Evolutionary conservation across 1,284 basidiomycete genomes (phyloP), one percentile per base, ranked within the genome.

Genomic region (Ceratobasidium sp.): DNA sequence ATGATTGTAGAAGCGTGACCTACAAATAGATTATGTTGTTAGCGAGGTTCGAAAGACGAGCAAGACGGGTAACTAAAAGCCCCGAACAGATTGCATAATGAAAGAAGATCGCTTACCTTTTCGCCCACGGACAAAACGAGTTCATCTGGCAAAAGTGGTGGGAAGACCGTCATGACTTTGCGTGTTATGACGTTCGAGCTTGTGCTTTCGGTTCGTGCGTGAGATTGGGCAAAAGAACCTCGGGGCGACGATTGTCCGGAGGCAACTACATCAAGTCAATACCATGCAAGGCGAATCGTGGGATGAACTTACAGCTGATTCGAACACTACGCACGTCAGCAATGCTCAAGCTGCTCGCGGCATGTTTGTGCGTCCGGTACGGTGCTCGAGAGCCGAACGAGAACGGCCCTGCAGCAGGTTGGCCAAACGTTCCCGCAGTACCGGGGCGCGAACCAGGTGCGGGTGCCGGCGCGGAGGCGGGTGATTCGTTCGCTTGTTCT

Each of bases 121-220:
- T 72, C 71, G 25, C 64, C 42, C 22, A 55, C 25, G 3, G 47
- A n/a, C 38, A 72, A 29, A 20, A 72, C 71, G 17, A 72, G 68
- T 34, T 72, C 71, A 27, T 72, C 71, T 0, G 71, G 71, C 38
- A 72, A 45, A 12, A 72, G 60, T 32, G 71, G 71, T 20, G 53
- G 57, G 54, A 72, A 72, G 35, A 62, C 43, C 10, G 68, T 53
- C 35, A 50, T 45, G 34, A 67, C 60, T 54, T 53, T 53, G 13
- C 62, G 62, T 20, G 38, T 32, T 8, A 27, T 17, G 5, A 65
- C 62, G 35, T 35, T 35, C 15, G 50, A 54, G 17, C 49, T 50
- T 6, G 50, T 20, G 25, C 62, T 65, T n/a, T 65, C 47, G 7
- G 62, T 65, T 31, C 62, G 47, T 10, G 49, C 62, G 10, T 65